Evolutionary conservation across 768 basidiomycete species (phyloP), one percentile per base, ranked within the genome.

Genomic region (Solioccasus polychromus): DNA sequence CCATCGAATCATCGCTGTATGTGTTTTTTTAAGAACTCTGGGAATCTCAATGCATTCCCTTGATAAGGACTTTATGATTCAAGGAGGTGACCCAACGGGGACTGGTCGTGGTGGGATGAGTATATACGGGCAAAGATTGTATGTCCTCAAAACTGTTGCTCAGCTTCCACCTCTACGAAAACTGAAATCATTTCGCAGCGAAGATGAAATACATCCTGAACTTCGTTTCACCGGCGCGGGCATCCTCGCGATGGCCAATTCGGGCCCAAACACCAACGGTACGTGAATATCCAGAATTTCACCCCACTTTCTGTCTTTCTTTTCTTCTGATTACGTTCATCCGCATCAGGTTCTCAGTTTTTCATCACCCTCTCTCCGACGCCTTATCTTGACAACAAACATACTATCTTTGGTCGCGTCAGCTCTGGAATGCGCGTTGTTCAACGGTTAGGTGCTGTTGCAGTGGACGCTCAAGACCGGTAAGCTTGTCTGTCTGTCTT

Each of bases 171-270:
- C 30, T 15, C 7, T 5, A 31, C 15, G 5, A 6, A 22, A 31
- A 15, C 29, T 9, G 8, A 2, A 17, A 12, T 10, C 9, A 17
- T 11, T n/a, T 35, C 34, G 3, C 59, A 92, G 91, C 55, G 83
- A 90, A 66, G 93, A 96, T 65, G 93, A 96, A 62, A 80, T 97
- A 41, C 80, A 91, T 56, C 85, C 90, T 2, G 93, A 96, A 12
- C 68, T 97, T 55, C 75, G 93, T 38, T 97, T 97, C 71, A 93
- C 92, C 2, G 95, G 95, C 15, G 93, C 94, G 34, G 95, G 95
- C 18, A 93, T 97, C 47, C 80, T 98, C 20, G 92, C 91, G 8
- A 92, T 92, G 90, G 96, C 96, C 28, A 99, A 99, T 68, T 91
- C 94, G 35, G 94, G 94, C 10, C 88, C 88, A n/a, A 90, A 92